phyloP scores from a whole-genome alignment of 768 basidiomycete species.

The Kwoniella sp. region DNA sequence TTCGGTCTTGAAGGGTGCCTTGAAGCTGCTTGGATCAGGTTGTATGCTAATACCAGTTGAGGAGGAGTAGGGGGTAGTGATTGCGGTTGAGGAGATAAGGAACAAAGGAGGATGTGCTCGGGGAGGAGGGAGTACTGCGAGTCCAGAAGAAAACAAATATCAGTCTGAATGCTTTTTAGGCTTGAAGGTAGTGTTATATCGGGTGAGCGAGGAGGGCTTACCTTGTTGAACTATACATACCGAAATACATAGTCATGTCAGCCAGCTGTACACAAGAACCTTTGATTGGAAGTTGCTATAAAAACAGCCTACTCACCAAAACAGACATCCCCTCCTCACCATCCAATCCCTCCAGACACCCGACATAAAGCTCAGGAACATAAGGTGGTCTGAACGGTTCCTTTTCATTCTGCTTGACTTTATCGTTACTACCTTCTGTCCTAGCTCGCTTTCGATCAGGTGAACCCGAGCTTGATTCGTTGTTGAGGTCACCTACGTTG shows the following conservation, averaged over 20 bases:
- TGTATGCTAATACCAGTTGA: conserved; percentile 76
- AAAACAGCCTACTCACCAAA: conserved; percentile 39
- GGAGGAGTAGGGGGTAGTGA: conserved; percentile 74
- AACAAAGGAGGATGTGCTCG: conserved; percentile 74
- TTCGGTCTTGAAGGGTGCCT: conserved; percentile 59
- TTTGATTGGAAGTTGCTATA: too few relatives aligned
- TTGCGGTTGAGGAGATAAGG: conserved; percentile 60
- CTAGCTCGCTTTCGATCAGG: conserved; percentile 37
- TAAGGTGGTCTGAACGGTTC: conserved; percentile 85
- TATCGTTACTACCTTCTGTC: conserved; percentile 10
- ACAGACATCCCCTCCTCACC: conserved; percentile 61
- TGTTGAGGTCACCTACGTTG: not conserved
- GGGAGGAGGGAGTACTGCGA: conserved; percentile 71
- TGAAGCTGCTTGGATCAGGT: conserved; percentile 70
- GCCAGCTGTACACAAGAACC: not conserved
- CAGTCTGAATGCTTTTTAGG: not conserved
- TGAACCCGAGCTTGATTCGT: conserved; percentile 21
- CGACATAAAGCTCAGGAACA: conserved; percentile 71
- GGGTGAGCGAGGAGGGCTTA: conserved; percentile 17
- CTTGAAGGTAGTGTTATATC: too few relatives aligned
- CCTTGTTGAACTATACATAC: conserved; percentile 40
- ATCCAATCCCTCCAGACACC: conserved; percentile 63
- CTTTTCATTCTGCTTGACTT: conserved; percentile 54
- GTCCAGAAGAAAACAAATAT: conserved; percentile 6
- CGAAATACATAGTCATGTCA: not conserved